Conservation (phyloP, 148 eudicot species). For the Vaccinium darrowii region DNA sequence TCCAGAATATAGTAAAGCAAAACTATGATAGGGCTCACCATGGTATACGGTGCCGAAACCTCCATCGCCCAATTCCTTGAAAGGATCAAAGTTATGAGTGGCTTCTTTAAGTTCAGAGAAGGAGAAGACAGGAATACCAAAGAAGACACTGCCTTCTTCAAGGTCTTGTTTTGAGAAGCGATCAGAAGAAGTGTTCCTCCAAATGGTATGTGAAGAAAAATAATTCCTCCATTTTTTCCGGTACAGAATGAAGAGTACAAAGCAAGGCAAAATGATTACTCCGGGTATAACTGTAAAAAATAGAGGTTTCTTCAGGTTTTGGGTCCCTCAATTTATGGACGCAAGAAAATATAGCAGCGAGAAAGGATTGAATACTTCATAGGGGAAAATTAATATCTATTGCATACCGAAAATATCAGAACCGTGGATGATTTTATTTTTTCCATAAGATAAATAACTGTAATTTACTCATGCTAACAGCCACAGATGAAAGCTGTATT, state of each 20-base stretch:
- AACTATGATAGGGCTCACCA: constrained; percentile 24
- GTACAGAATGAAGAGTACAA: background rate
- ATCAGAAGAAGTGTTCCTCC: background rate
- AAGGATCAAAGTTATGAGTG: constrained; percentile 22
- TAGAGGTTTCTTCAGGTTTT: background rate
- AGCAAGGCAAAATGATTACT: background rate
- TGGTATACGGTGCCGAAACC: constrained; percentile 49
- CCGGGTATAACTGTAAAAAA: background rate
- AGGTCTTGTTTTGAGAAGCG: background rate
- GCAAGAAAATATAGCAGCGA: background rate
- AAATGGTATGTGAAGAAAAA: background rate
- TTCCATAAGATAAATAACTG: no score
- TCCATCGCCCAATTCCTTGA: constrained; percentile 43
- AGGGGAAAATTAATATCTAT: background rate
- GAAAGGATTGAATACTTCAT: background rate
- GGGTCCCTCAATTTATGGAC: background rate
- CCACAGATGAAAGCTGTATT: no score
- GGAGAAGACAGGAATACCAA: constrained; percentile 10
- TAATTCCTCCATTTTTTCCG: background rate
- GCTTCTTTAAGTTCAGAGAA: constrained; percentile 7
- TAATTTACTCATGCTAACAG: no score
- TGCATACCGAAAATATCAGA: background rate
- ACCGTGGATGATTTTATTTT: background rate
- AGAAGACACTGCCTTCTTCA: background rate
- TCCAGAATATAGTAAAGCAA: background rate